Percentiles rank a stretch among this genome's conserved stretches.
These are phyloP conservation scores for Dactylellina leptospora DNA, from an alignment of 2,329 filamentous ascomycete genomes.

Conservation along the genomic window DNA sequence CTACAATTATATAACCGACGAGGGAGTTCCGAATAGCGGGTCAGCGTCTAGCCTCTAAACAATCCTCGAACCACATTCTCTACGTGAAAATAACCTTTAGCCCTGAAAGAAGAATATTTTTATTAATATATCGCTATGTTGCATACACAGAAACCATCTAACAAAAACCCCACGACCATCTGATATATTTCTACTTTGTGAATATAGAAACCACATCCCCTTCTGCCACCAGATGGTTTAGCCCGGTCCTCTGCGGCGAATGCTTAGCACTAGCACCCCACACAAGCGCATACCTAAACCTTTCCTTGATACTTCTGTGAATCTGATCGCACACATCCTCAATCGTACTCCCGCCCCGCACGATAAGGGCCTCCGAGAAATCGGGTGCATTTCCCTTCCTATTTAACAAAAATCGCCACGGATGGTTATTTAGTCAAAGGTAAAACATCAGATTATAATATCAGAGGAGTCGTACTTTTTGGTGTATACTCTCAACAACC, in stretches of 20 bases:
- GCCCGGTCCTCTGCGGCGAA: slow-evolving; percentile 88
- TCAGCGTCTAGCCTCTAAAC: too few relatives aligned
- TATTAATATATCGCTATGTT: neutral
- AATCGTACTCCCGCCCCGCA: slow-evolving; percentile 84
- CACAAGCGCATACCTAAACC: slow-evolving; percentile 97
- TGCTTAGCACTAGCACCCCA: slow-evolving; percentile 97
- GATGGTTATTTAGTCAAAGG: neutral
- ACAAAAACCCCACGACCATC: neutral
- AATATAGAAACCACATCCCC: slow-evolving; percentile 76
- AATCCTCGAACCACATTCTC: too few relatives aligned
- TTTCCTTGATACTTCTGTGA: slow-evolving; percentile 93
- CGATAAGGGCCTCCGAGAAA: slow-evolving; percentile 91
- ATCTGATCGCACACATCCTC: slow-evolving; percentile 98
- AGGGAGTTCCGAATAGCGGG: too few relatives aligned
- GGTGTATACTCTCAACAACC: slow-evolving; percentile 90
- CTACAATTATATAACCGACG: too few relatives aligned
- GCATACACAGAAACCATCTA: slow-evolving; percentile 1
- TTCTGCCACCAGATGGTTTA: slow-evolving; percentile 77
- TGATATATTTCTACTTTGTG: slow-evolving; percentile 60
- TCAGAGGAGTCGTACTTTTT: slow-evolving; percentile 68
- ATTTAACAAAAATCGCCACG: slow-evolving; percentile 1
- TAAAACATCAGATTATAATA: neutral
- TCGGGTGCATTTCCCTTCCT: slow-evolving; percentile 89
- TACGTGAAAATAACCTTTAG: too few relatives aligned
- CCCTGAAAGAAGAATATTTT: too few relatives aligned